Base-by-base conservation (phyloP, 164 flowering plant genomes). In the Annona squamosa region DNA sequence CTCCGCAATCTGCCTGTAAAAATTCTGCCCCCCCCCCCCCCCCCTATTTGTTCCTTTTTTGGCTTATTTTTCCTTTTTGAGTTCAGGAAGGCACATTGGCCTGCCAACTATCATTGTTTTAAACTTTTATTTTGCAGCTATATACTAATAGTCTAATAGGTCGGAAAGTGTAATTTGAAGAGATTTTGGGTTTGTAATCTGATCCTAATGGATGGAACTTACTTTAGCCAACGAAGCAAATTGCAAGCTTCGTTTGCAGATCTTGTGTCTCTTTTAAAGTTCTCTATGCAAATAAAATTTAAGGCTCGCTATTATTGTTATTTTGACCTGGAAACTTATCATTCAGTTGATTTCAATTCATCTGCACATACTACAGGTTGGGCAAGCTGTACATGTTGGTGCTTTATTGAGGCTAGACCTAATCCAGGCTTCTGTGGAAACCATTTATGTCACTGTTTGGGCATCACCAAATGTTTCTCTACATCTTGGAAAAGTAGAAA, bases 401-500 rank as follows among this genome's bases (percentile, higher is more conserved):
- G 97, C 90, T 63, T 79, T 91, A 78, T 73, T 86, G 81, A 89
- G 97, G 78, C 84, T 96, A 37, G 98, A 96, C 73, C 86, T 96
- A 48, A 80, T 69, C 72, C 84, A 87, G 75, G 90, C 98, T 75
- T 89, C 97, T 9, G 92, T 91, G 37, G 79, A 89, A 72, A 96
- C 99, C 73, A 96, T 93, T 74, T 96, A 91, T 71, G 84, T 96
- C 68, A 87, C 97, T 16, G 73, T 93, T 74, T 93, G 92, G 87
- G 91, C 88, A 73, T 93, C 99, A 41, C 84, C 91, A n/a, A 89
- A 81, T 82, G 82, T 96, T 74, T 91, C 99, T 65, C 90, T 93
- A 43, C 98, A 96, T 83, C 52, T 96, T 76, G 98, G 99, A 48
- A 96, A 93, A 82, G 79, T 75, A 61, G 99, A 96, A 82, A 96